Conservation (phyloP, 805 yeast genomes). For the Candida wancherniae region DNA sequence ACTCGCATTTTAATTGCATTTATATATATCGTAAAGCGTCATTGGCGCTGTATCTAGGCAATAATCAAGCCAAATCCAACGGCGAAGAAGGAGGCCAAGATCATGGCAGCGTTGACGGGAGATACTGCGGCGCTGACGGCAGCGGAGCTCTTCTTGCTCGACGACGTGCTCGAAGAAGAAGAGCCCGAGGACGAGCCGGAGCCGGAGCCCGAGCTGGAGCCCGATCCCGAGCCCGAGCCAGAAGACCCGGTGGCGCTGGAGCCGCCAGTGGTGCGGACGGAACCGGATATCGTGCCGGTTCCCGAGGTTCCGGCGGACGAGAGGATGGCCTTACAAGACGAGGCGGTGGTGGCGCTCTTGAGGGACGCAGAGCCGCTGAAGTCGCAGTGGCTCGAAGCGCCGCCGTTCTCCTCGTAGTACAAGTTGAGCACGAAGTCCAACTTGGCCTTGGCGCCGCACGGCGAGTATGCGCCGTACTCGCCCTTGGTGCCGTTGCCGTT, state of each 20-base stretch:
- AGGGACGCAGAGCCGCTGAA: constrained; percentile 51
- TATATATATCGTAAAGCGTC: background rate
- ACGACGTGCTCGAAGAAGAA: constrained; percentile 10
- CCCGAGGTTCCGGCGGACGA: constrained; percentile 69
- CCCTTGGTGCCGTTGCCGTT: constrained; percentile 36
- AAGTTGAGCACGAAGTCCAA: constrained; percentile 36
- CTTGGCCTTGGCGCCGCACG: constrained; percentile 32
- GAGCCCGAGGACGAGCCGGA: constrained; percentile 3
- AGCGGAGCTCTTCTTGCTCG: constrained; percentile 18
- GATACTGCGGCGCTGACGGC: constrained; percentile 15
- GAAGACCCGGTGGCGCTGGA: constrained; percentile 20
- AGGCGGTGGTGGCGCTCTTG: constrained; percentile 43
- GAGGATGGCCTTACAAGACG: constrained; percentile 53
- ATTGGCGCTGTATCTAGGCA: constrained; percentile 4
- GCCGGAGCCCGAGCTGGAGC: constrained; percentile 2
- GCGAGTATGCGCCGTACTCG: constrained; percentile 39
- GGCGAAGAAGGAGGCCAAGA: constrained; percentile 21
- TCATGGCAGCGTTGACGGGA: constrained; percentile 17
- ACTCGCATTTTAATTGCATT: background rate
- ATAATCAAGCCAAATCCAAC: constrained; percentile 28
- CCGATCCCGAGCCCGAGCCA: constrained; percentile 21
- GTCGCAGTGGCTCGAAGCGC: constrained; percentile 51
- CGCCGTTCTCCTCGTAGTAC: constrained; percentile 41
- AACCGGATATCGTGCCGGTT: constrained; percentile 45
- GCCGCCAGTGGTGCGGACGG: constrained; percentile 17